Evolutionary conservation across 805 yeast genomes (phyloP).

Genomic region (Kurtzmaniella fragi): DNA sequence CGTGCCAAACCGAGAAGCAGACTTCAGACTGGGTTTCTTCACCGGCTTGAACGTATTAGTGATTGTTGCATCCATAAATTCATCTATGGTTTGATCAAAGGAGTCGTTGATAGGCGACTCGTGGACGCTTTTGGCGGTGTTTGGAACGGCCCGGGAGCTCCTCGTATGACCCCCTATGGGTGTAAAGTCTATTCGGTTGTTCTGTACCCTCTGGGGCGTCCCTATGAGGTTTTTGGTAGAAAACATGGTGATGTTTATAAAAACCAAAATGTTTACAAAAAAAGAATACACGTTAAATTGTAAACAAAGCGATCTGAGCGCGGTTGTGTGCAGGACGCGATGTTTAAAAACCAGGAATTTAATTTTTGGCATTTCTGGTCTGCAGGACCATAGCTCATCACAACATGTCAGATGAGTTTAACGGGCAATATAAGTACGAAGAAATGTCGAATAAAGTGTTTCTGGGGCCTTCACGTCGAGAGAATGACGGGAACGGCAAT

Average conservation of each 20-base stretch:
- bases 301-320: conserved; percentile 1
- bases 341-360: too few species aligned
- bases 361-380: too few species aligned
- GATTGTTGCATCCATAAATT: conserved; percentile 11
- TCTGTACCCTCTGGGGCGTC: conserved; percentile 8
- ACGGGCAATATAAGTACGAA: conserved; percentile 49
- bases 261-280: too few species aligned
- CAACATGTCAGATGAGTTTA: conserved; percentile 4
- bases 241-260: too few species aligned
- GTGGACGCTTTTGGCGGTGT: background rate
- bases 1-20: background rate
- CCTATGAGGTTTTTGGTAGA: conserved; percentile 9
- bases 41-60: conserved; percentile 5
- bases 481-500: conserved; percentile 44
- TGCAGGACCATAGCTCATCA: conserved; percentile 4
- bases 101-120: conserved; percentile 4
- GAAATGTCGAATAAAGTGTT: conserved; percentile 78
- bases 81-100: conserved; percentile 10
- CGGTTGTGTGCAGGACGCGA: conserved; percentile 1
- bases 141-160: background rate
- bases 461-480: conserved; percentile 26
- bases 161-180: conserved; percentile 11
- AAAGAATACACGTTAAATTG: background rate
- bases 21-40: background rate
- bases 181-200: conserved; percentile 10